These are phyloP conservation scores for Mycena chlorophos DNA, from an alignment of 768 basidiomycete species.

Conservation along the genomic window DNA sequence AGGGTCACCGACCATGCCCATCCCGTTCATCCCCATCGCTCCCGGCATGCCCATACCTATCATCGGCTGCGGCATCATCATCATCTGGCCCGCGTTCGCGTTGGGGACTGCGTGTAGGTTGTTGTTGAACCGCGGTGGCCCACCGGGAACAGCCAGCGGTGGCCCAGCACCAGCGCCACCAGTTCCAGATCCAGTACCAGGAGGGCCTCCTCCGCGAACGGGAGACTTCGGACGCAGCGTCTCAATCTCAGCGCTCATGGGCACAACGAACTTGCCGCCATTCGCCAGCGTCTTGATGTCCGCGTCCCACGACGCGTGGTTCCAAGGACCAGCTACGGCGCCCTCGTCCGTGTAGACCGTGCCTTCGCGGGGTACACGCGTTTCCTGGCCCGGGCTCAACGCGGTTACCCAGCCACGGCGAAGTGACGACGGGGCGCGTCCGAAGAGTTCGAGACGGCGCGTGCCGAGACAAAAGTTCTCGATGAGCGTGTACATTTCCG, in stretches of 20 bases:
- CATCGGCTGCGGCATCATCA: slow-evolving; percentile 34
- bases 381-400: slow-evolving; percentile 63
- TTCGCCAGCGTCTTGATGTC: slow-evolving; percentile 55
- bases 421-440: slow-evolving; percentile 61
- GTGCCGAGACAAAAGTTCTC: slow-evolving; percentile 97
- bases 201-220: slow-evolving; percentile 39
- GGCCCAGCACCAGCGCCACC: slow-evolving; percentile 26
- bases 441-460: slow-evolving; percentile 89
- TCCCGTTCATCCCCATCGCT: slow-evolving; percentile 7
- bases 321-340: slow-evolving; percentile 53
- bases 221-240: slow-evolving; percentile 85
- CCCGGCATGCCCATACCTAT: slow-evolving; percentile 23
- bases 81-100: slow-evolving; percentile 33
- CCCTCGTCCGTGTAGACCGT: slow-evolving; percentile 43
- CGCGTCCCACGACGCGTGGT: slow-evolving; percentile 64
- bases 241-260: slow-evolving; percentile 79
- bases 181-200: slow-evolving; percentile 27
- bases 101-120: slow-evolving; percentile 11
- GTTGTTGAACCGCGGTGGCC: slow-evolving; percentile 11
- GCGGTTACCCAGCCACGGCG: slow-evolving; percentile 94
- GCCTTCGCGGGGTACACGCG: slow-evolving; percentile 41
- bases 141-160: slow-evolving; percentile 27
- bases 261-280: slow-evolving; percentile 63
- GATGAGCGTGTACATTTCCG: slow-evolving; percentile 93
- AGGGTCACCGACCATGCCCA: slow-evolving; percentile 31